Base-by-base conservation (phyloP, 352 stramenopile genomes). In the Globisporangium ultimum region DNA sequence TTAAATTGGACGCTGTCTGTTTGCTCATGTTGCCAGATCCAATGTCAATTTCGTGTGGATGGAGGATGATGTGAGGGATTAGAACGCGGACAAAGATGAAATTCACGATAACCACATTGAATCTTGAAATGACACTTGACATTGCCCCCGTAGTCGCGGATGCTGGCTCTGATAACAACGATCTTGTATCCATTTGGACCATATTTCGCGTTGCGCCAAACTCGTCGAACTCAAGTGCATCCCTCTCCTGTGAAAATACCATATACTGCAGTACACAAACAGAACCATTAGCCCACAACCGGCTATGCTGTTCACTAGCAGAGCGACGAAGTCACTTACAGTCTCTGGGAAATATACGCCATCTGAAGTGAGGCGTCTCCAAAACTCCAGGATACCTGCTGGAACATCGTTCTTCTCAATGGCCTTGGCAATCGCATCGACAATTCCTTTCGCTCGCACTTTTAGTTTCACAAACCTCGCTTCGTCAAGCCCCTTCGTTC, bases 291-390 rank as follows among this genome's bases (percentile, higher is more conserved):
- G 45, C 20, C n/a, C 49, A 17, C 28, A 28, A 2, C 22, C 47
- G 9, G 38, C 21, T 36, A 10, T 48, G 3, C 0, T 45, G 14
- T 24, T 18, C 67, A 36, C 28, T 10, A 36, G 7, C 28, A 36
- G 4, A 36, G 9, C 7, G 8, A 36, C 28, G 7, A 10, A 36
- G 28, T 10, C 28, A 36, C 72, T 22, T 72, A 91, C 81, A 42
- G 50, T 74, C 5, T 74, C 50, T 9, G 82, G 80, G 46, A 91
- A 86, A 50, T 89, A 91, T 18, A 87, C 66, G 2, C 82, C 82
- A 45, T 90, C 74, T 0, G 60, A 70, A 2, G 76, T 78, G 38
- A 91, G 54, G 3, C 73, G 66, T 51, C 60, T 74, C 68, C 71
- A 86, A 49, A 91, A 89, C 10, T 80, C 78, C 5, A 80, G 60